Base-by-base conservation (phyloP, 208 protist species). In the Acanthamoeba royreba region DNA sequence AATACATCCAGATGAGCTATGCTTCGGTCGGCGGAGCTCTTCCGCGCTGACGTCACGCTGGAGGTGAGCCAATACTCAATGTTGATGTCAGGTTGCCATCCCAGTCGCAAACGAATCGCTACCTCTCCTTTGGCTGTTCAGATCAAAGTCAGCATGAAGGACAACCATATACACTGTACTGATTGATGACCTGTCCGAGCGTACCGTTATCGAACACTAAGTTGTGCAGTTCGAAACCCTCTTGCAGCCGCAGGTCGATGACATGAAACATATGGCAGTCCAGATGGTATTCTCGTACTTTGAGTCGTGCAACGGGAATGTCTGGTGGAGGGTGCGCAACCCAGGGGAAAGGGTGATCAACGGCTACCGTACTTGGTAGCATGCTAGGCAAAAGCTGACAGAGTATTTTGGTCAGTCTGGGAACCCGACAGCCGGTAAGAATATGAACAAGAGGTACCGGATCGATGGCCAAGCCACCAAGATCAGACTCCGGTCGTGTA, bases 261-360 rank as follows among this genome's bases (percentile, higher is more conserved):
- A 90, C 83, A 35, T 90, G 83, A 22, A 38, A 90, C 38, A 90
- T 45, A 33, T 90, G 83, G 49, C 83, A 90, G 49, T 90, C 83
- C 25, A 90, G 55, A 15, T 69, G 52, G 83, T 90, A 90, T 52
- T 90, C 83, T 5, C 83, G 49, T 43, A 69, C 83, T 40, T 90
- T 90, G n/a, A 90, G 25, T 7, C 83, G 49, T 22, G 33, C 83
- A 15, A 90, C 33, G 55, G 83, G 53, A 2, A 90, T 69, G 17
- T 69, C 49, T 7, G 83, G 83, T 31, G 55, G 83, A 61, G 83
- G 83, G 25, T 69, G 45, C 11, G 49, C n/a, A 17, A 72, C 53
- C 83, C 83, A 90, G 40, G 83, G 83, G 22, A 90, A 90, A 17
- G 83, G 83, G 43, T 90, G 83, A 31, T 90, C 47, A 25, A 90